Base-by-base conservation (phyloP, 176 grass and related monocot species). In the Carex parvula region DNA sequence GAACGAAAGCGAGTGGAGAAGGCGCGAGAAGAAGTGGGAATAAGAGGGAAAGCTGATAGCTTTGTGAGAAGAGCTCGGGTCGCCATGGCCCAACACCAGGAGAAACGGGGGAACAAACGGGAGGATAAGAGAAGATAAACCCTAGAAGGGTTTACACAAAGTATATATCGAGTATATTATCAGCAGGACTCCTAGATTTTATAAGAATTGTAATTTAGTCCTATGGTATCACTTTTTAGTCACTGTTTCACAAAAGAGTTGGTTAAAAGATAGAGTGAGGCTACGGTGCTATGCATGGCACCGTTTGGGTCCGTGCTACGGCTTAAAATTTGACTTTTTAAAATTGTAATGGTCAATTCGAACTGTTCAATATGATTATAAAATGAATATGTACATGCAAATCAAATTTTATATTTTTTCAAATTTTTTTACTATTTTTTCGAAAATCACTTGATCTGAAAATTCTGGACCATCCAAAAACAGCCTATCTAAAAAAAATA, bases 41-140 rank as follows among this genome's bases (percentile, higher is more conserved):
- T 18, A 3, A 81, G 32, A 81, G 58, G 58, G 12, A 81, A n/a
- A 29, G 79, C 63, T 42, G 79, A 81, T n/a, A 81, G n/a, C 33
- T 63, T 63, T 20, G 81, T 66, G 81, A 83, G 81, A 32, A 83
- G 41, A 20, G 81, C 81, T 66, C 81, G 62, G 6, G 81, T 83
- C 42, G 62, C 81, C 80, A 83, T 83, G 80, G 80, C 62, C 14
- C 30, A 67, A 67, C 39, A n/a, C 39, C 22, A 82, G 37, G 46
- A 53, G 48, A 83, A 83, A 64, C 18, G 55, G 18, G 41, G 42
- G 4, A 81, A 44, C n/a, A 58, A 81, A 44, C 20, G 79, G 4
- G 32, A 81, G 59, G 79, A 81, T 81, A 44, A 46, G 56, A 46
- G 35, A 62, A 48, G 59, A 79, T 39, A 81, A 81, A 81, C 73